A percentile compares a stretch with the other conserved stretches of the same genome.
Conservation (phyloP, 495 filamentous ascomycete species). For the Lophiostoma macrostomum region DNA sequence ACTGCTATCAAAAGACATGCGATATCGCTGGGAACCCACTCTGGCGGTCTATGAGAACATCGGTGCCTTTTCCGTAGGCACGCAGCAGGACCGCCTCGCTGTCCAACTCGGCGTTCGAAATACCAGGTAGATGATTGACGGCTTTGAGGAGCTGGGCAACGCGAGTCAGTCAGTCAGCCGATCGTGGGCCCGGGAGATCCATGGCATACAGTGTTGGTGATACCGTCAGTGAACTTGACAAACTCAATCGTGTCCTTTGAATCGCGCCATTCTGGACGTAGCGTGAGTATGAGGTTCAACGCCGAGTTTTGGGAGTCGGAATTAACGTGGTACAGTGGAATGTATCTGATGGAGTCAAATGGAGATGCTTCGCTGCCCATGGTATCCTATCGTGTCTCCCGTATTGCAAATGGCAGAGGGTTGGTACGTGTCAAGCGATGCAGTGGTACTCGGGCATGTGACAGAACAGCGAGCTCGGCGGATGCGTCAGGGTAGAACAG, state of each 20-base stretch:
- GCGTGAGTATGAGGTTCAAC: conserved; percentile 69
- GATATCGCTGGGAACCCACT: conserved; percentile 52
- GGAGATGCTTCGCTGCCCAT: conserved; percentile 16
- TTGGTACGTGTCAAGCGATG: background rate
- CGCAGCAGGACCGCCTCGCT: conserved; percentile 84
- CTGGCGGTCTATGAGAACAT: conserved; percentile 93
- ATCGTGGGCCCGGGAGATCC: background rate
- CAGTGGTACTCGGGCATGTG: background rate
- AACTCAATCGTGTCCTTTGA: conserved; percentile 77
- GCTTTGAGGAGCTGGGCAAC: conserved; percentile 70
- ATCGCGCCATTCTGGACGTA: conserved; percentile 80
- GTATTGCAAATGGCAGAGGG: background rate
- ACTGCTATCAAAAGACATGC: background rate
- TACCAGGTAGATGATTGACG: conserved; percentile 73
- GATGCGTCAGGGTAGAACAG: too few species aligned
- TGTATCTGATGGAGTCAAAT: conserved; percentile 47
- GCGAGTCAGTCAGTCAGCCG: conserved; percentile 9
- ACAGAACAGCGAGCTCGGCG: background rate
- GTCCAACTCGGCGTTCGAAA: conserved; percentile 74
- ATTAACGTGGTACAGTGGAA: conserved; percentile 73
- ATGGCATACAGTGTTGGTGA: conserved; percentile 83
- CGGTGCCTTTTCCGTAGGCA: conserved; percentile 92
- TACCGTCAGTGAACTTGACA: conserved; percentile 90
- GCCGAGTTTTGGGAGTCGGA: conserved; percentile 73
- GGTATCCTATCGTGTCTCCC: background rate